These are phyloP conservation scores for Evansstolkia leycettana DNA, from an alignment of 495 filamentous ascomycete species.

Conservation along the genomic window DNA sequence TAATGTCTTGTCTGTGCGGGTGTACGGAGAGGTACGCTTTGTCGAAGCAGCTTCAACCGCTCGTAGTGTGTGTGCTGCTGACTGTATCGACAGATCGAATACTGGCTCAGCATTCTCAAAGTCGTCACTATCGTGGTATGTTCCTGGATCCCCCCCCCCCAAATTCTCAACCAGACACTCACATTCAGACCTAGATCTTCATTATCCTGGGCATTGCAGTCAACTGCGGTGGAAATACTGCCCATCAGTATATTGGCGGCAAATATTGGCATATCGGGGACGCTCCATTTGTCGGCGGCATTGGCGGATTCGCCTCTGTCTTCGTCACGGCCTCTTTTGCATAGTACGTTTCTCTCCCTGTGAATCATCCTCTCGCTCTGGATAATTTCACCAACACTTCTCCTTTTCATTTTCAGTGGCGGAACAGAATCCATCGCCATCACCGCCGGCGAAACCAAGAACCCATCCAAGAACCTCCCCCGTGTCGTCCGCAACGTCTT, in stretches of 20 bases:
- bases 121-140: constrained; percentile 41
- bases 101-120: constrained; percentile 43
- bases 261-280: constrained; percentile 32
- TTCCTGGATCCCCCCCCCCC: not conserved
- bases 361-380: not conserved
- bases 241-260: constrained; percentile 32
- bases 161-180: not conserved
- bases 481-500: constrained; percentile 40
- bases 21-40: constrained; percentile 39
- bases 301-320: constrained; percentile 40
- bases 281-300: constrained; percentile 41
- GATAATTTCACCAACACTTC: not conserved
- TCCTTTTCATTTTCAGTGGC: too few relatives aligned
- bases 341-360: constrained; percentile 17
- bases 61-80: too few relatives aligned
- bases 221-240: constrained; percentile 36
- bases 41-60: not conserved
- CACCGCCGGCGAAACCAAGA: constrained; percentile 41
- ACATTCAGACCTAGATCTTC: constrained; percentile 27
- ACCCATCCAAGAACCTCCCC: constrained; percentile 35
- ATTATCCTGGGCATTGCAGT: constrained; percentile 39
- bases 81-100: constrained; percentile 33
- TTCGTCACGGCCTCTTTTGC: constrained; percentile 42
- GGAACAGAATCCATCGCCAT: constrained; percentile 46
- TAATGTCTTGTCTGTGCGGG: constrained; percentile 38